Evolutionary conservation across 1,284 basidiomycete genomes (phyloP), one percentile per base, ranked within the genome.

Genomic region (Fomitopsis palustris): DNA sequence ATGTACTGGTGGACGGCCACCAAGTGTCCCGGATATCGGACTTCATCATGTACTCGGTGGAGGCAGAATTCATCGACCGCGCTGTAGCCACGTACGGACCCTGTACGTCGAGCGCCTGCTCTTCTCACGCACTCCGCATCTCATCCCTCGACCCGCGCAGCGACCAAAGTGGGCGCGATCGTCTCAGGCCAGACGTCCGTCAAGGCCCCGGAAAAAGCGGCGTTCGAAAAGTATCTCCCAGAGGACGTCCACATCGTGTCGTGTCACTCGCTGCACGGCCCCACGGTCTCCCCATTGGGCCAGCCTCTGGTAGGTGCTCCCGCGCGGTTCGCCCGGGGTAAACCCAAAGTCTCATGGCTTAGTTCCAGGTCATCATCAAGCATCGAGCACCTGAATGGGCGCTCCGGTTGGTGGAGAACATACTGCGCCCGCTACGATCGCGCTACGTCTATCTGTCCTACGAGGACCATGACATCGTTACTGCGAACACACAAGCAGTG

Each of bases 401-500:
- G 27, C 81, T 96, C 1, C 74, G 73, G 1, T 75, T 96, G 29
- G 94, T 98, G 16, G 94, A 98, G 73, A 83, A 81, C 62, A 87
- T 98, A 49, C 84, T 99, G 62, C 78, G 80, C 1, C 89, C 88
- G n/a, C 87, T 99, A 69, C 81, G 84, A 55, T 93, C 89, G 41
- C 88, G 95, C 59, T 95, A 88, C 68, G 96, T 99, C 57, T 90
- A 98, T 71, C 80, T 99, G 56, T 90, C 87, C 31, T 99, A 98
- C 76, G 93, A 97, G 65, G 95, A 98, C 64, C 96, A 99, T 72
- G 96, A 99, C 69, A 81, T 86, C 52, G 93, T 99, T 53, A 99
- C 96, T 0, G 96, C 96, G 23, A 99, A 98, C 68, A 98, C 97
- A 0, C 96, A 99, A 76, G 96, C 96, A 0, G 95, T 97, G 21